Evolutionary conservation across 1,284 basidiomycete genomes (phyloP).

Genomic region (Puccinia horiana): DNA sequence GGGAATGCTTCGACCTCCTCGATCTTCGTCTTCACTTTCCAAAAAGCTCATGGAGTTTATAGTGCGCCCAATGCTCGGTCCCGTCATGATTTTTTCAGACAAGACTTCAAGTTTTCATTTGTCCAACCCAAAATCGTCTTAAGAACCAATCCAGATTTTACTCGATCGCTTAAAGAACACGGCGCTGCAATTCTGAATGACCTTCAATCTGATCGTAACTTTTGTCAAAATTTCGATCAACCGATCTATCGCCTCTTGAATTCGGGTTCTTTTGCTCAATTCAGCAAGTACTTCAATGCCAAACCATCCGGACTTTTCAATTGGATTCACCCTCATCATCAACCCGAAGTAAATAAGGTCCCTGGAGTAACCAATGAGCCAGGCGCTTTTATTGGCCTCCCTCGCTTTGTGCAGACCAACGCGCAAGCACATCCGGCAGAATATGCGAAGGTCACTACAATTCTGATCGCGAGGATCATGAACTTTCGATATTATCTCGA

Average conservation of each 20-base stretch:
- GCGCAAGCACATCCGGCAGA: conserved; percentile 62
- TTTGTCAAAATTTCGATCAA: conserved; percentile 44
- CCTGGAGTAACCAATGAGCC: conserved; percentile 60
- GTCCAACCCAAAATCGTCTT: conserved; percentile 68
- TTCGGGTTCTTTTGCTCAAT: conserved; percentile 29
- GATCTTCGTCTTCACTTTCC: conserved; percentile 9
- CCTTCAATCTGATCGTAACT: conserved; percentile 59
- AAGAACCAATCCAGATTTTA: conserved; percentile 75
- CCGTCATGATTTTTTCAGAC: conserved; percentile 75
- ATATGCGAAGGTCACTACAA: conserved; percentile 80
- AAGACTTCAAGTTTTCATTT: conserved; percentile 72
- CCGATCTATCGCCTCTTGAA: conserved; percentile 12
- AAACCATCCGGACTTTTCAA: conserved; percentile 11
- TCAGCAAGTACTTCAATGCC: conserved; percentile 25
- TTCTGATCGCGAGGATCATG: conserved; percentile 73
- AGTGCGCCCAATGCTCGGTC: conserved; percentile 69
- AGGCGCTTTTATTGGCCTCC: conserved; percentile 59
- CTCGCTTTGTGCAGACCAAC: conserved; percentile 52
- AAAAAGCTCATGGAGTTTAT: conserved; percentile 12
- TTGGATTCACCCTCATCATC: conserved; percentile 39
- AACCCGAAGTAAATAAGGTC: conserved; percentile 54
- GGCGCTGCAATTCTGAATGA: conserved; percentile 69
- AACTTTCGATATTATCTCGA: conserved; percentile 83
- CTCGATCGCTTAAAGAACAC: conserved; percentile 67
- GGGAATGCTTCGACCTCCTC: conserved; percentile 18